Conservation (phyloP, 495 filamentous ascomycete genomes). For the Friedmanniomyces simplex region DNA sequence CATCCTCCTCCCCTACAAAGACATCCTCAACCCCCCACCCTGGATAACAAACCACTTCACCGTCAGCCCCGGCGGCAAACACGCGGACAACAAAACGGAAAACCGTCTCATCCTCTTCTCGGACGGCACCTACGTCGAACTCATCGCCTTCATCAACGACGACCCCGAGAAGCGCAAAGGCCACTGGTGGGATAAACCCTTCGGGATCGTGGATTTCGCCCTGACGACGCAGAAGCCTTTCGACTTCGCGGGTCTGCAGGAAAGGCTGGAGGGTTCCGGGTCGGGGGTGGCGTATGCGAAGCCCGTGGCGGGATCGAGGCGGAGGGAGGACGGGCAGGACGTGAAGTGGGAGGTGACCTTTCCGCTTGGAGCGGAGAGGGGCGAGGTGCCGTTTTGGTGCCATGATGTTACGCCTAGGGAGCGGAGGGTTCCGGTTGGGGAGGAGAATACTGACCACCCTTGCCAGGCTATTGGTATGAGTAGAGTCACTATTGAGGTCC, state of each 20-base stretch:
- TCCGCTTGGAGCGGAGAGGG: constrained; percentile 27
- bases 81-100: constrained; percentile 43
- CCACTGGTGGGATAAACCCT: constrained; percentile 42
- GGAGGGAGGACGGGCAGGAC: constrained; percentile 35
- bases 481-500: neutral
- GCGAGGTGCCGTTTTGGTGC: constrained; percentile 45
- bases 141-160: constrained; percentile 48
- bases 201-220: constrained; percentile 45
- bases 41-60: constrained; percentile 44
- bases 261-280: constrained; percentile 21
- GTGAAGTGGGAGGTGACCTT: constrained; percentile 44
- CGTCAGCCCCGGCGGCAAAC: constrained; percentile 43
- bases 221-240: constrained; percentile 32
- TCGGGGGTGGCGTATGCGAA: constrained; percentile 34
- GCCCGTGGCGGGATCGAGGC: constrained; percentile 36
- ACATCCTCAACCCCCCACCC: constrained; percentile 33
- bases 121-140: constrained; percentile 50
- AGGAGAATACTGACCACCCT: constrained; percentile 33
- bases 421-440: constrained; percentile 35
- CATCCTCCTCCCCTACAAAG: constrained; percentile 40
- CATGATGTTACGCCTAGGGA: constrained; percentile 42
- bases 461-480: constrained; percentile 37
- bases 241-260: constrained; percentile 20
- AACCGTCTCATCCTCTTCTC: constrained; percentile 46
- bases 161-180: constrained; percentile 30